Evolutionary conservation across 805 yeast species (phyloP).

Genomic region (Metschnikowia matae): DNA sequence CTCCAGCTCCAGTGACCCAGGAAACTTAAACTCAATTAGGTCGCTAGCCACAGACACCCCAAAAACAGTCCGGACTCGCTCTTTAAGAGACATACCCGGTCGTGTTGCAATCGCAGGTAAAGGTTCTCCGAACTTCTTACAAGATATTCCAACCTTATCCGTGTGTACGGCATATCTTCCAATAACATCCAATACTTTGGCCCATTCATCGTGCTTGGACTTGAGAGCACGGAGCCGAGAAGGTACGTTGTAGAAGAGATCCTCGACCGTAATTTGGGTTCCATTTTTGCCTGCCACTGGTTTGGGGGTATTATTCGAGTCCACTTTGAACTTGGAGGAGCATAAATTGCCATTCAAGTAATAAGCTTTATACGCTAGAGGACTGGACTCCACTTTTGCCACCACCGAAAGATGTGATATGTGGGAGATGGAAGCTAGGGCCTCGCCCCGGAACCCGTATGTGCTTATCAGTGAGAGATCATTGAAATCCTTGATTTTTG

Average conservation of each 20-base stretch:
- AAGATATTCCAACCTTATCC: constrained; percentile 63
- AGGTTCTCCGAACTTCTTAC: constrained; percentile 76
- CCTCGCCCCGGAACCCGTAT: constrained; percentile 96
- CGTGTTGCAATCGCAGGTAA: constrained; percentile 62
- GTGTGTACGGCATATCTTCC: constrained; percentile 81
- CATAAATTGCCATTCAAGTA: constrained; percentile 64
- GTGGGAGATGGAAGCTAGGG: constrained; percentile 90
- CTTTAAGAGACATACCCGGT: constrained; percentile 47
- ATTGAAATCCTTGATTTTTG: constrained; percentile 69
- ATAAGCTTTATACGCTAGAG: constrained; percentile 68
- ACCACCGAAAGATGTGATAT: constrained; percentile 76
- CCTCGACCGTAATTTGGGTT: constrained; percentile 81
- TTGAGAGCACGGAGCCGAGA: constrained; percentile 66
- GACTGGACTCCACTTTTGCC: constrained; percentile 59
- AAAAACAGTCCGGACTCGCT: constrained; percentile 68
- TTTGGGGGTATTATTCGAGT: constrained; percentile 44
- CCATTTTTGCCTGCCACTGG: constrained; percentile 87
- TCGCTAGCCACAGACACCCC: constrained; percentile 69
- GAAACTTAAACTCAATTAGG: constrained; percentile 46
- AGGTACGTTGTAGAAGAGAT: constrained; percentile 83
- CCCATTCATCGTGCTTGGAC: constrained; percentile 68
- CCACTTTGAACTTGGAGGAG: constrained; percentile 36
- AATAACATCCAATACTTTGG: constrained; percentile 73
- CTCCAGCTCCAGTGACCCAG: not conserved
- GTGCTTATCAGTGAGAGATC: constrained; percentile 71